These are phyloP conservation scores for Chenopodium formosanum DNA, from an alignment of 148 eudicot genomes.

Conservation along the genomic window DNA sequence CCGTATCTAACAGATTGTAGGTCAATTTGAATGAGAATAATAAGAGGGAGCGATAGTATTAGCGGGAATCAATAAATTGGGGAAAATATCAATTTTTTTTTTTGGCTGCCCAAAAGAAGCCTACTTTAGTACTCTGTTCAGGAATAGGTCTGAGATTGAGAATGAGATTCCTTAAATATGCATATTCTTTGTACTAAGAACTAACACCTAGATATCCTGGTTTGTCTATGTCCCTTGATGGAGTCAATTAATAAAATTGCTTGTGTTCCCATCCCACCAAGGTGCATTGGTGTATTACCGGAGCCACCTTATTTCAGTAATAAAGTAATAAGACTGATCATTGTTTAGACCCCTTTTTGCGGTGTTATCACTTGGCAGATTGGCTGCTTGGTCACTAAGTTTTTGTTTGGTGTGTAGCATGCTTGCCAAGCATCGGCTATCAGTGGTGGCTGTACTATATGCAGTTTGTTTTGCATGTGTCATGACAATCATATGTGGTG, in stretches of 20 bases:
- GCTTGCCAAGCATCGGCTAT: neutral
- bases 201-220: neutral
- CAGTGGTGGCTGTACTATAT: neutral
- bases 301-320: neutral
- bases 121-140: neutral
- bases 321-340: neutral
- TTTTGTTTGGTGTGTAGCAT: conserved; percentile 7
- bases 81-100: neutral
- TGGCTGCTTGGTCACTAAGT: conserved; percentile 2
- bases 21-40: neutral
- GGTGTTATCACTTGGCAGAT: neutral
- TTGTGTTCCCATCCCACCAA: neutral
- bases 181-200: neutral
- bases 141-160: neutral
- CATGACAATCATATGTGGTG: neutral
- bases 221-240: neutral
- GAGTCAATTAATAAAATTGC: neutral
- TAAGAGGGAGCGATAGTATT: neutral
- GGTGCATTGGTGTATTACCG: neutral
- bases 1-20: neutral
- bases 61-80: neutral
- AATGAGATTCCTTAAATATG: neutral
- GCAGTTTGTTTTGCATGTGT: neutral
- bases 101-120: neutral
- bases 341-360: neutral